Base-by-base conservation (phyloP, 2,329 filamentous ascomycete species). In the Pestalotiopsis sp. region DNA sequence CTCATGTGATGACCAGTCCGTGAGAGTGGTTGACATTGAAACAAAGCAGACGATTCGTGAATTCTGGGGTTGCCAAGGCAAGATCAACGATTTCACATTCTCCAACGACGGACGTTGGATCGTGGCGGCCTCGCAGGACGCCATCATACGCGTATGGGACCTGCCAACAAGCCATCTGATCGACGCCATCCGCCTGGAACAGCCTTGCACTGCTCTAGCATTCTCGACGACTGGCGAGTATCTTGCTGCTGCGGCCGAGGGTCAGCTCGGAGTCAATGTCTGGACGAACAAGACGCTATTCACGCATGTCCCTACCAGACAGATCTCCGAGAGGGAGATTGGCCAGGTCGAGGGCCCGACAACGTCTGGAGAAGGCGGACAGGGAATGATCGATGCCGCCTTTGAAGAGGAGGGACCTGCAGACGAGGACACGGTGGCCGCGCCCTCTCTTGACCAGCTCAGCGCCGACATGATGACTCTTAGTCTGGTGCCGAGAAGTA, bases 261-360 rank as follows among this genome's bases (percentile, higher is more conserved):
- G 92, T 68, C 90, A 91, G 71, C 88, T 97, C 1, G 96, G 96
- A 13, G 91, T 99, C n/a, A 91, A 93, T 73, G 89, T 99, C 62
- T 99, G 96, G 95, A 98, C 93, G 25, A 99, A 99, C 81, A 93
- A 93, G 76, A 92, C 92, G 0, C 85, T 98, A 1, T 99, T 97
- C 84, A 93, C 91, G 67, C 94, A 97, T 74, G 90, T 97, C 0
- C 91, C 95, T 0, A 97, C 94, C 1, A 87, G 92, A 23, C 93
- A 96, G 74, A 92, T 99, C 69, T 91, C 92, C 3, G 93, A 97
- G 71, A 87, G 89, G 67, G 90, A 93, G 61, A 89, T 97, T 58
- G 84, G 84, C 7, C 82, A 89, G 13, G 86, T 94, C 20, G 81
- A 86, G 4, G 87, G 87, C 2, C 94, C 94, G 0, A 94, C 92